Evolutionary conservation across 495 filamentous ascomycete species (phyloP), one percentile per base, ranked within the genome.

Genomic region (Tuber magnatum): DNA sequence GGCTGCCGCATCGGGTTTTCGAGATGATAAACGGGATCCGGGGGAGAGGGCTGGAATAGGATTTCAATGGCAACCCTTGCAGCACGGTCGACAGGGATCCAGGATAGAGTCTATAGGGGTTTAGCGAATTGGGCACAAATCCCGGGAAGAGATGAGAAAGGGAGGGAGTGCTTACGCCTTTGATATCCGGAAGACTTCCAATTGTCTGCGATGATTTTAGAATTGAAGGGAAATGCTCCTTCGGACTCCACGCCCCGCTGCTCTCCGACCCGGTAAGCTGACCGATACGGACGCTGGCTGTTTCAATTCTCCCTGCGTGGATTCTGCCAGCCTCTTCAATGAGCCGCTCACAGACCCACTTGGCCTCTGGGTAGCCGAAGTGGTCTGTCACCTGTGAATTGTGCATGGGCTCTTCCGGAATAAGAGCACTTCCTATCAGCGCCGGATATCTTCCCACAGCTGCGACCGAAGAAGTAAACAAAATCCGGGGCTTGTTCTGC

Each of bases 381-480:
- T 79, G 77, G 46, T 79, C 77, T 10, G 77, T 79, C 41, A 79
- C 77, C 8, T 73, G 61, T 38, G 83, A 82, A 20, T 87, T 85
- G 0, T 88, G 87, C 73, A 85, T 81, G 9, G 71, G 44, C 0
- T 87, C 84, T 12, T 86, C 82, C 2, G 86, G 85, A 42, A 89
- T 83, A 2, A 79, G 68, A 73, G 89, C 87, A 0, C 85, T 84
- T 39, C 87, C 84, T 22, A 73, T 74, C 73, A 72, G 28, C 46
- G 72, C 79, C 24, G 81, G 78, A 9, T 83, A 83, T 28, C 82
- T 78, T 1, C 83, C 83, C 12, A 84, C 85, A 72, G 86, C 83
- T 44, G 88, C 88, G 39, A 87, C 85, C 4, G 89, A 90, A 16
- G 89, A 91, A 82, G 88, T 90, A 85, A 90, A 91, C 40, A 91